phyloP scores from a whole-genome alignment of 169 alveolate genomes.

The Babesia caballi region DNA sequence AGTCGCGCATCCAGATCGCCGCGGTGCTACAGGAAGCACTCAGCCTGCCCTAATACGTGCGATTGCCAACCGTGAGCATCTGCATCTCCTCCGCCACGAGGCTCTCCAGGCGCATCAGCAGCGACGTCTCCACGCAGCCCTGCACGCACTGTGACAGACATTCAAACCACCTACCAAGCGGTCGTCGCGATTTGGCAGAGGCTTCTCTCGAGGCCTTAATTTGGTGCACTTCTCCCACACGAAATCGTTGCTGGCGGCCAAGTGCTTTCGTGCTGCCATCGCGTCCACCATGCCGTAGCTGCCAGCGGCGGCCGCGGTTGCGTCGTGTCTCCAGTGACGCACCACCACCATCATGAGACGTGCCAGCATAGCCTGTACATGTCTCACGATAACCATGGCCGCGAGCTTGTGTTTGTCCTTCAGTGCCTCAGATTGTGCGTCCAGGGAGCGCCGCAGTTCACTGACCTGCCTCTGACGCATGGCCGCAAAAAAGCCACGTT shows the following conservation, averaged over 20 bases:
- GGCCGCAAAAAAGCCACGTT: neutral
- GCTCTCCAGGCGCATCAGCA: slow-evolving; percentile 35
- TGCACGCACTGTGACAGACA: too few relatives aligned
- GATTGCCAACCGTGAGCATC: slow-evolving; percentile 11
- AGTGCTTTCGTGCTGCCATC: too few relatives aligned
- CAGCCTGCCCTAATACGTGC: slow-evolving; percentile 3
- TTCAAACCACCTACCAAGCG: neutral
- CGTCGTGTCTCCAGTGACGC: too few relatives aligned
- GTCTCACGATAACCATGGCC: slow-evolving; percentile 3
- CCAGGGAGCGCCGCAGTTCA: neutral
- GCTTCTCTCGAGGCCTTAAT: too few relatives aligned
- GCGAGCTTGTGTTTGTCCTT: slow-evolving; percentile 10
- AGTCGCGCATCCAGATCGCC: slow-evolving; percentile 22
- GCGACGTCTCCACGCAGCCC: slow-evolving; percentile 37
- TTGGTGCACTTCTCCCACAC: too few relatives aligned
- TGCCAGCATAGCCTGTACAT: neutral
- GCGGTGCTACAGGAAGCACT: slow-evolving; percentile 37
- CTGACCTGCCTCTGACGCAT: neutral
- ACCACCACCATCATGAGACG: neutral
- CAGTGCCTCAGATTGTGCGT: neutral
- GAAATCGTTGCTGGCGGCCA: too few relatives aligned
- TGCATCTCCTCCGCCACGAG: slow-evolving; percentile 52
- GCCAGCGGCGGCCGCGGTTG: too few relatives aligned
- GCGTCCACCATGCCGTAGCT: too few relatives aligned
- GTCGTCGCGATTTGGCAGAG: too few relatives aligned